These are phyloP conservation scores for Cyberlindnera suaveolens DNA, from an alignment of 805 yeast genomes.

Conservation along the genomic window DNA sequence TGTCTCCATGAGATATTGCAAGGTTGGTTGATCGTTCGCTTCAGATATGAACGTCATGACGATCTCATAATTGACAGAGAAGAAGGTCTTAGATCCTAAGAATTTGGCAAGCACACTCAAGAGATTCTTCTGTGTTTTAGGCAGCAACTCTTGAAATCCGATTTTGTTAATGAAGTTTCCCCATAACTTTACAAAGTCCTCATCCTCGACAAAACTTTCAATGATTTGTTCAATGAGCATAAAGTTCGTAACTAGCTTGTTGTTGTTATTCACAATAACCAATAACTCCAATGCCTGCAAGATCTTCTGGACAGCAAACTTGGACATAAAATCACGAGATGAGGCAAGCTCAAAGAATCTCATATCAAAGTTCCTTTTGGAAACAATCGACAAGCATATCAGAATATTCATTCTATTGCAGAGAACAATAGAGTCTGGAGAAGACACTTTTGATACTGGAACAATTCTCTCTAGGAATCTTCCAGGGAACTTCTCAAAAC, in stretches of 20 bases:
- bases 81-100: slow-evolving; percentile 4
- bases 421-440: slow-evolving; percentile 9
- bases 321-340: slow-evolving; percentile 5
- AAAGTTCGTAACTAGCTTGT: slow-evolving; percentile 2
- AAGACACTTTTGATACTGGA: slow-evolving; percentile 15
- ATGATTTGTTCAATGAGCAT: slow-evolving; percentile 2
- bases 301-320: slow-evolving; percentile 1
- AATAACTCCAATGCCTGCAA: slow-evolving; percentile 7
- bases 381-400: slow-evolving; percentile 8
- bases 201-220: not conserved
- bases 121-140: slow-evolving; percentile 8
- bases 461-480: slow-evolving; percentile 18
- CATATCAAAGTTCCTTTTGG: slow-evolving; percentile 14
- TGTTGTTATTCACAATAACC: slow-evolving; percentile 7
- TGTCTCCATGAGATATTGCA: slow-evolving; percentile 7
- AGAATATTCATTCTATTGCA: slow-evolving; percentile 21
- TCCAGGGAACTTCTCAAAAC: not conserved
- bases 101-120: slow-evolving; percentile 8
- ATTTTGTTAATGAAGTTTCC: slow-evolving; percentile 1
- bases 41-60: slow-evolving; percentile 3
- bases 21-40: not conserved
- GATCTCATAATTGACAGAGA: slow-evolving; percentile 3
- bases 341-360: slow-evolving; percentile 11
- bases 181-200: slow-evolving; percentile 7
- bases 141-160: not conserved